These are phyloP conservation scores for Carex arenaria DNA, from an alignment of 202 grass and related monocot genomes.

Conservation along the genomic window DNA sequence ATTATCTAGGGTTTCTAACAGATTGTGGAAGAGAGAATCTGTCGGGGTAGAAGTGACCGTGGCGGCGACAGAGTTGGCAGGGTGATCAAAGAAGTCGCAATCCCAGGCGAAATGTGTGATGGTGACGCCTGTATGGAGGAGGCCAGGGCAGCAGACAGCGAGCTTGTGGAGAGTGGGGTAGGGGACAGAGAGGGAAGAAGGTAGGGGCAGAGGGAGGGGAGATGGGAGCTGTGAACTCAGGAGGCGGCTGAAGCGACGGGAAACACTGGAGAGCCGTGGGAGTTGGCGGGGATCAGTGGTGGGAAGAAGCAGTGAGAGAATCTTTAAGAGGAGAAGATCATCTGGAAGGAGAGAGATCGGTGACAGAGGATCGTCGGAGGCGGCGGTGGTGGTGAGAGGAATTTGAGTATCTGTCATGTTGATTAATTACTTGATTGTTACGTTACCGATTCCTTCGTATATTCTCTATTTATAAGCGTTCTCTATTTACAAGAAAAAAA, in stretches of 20 bases:
- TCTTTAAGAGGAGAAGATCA: conserved; percentile 73
- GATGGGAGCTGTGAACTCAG: conserved; percentile 42
- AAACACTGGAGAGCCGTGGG: conserved; percentile 56
- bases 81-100: conserved; percentile 25
- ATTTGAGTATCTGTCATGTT: neutral
- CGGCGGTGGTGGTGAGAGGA: no score
- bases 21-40: conserved; percentile 82
- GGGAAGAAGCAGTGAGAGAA: conserved; percentile 49
- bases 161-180: conserved; percentile 80
- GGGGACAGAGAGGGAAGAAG: conserved; percentile 19
- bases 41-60: neutral
- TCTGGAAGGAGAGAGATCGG: conserved; percentile 42
- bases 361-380: neutral
- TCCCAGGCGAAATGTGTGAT: conserved; percentile 27
- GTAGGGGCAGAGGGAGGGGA: conserved; percentile 46
- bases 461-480: no score
- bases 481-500: no score
- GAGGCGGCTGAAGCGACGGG: conserved; percentile 50
- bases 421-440: no score
- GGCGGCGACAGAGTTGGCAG: neutral
- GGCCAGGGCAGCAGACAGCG: conserved; percentile 79
- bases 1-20: conserved; percentile 37
- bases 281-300: conserved; percentile 67
- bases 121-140: conserved; percentile 58
- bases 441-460: no score